Evolutionary conservation across 331 rosid species (phyloP), one percentile per base, ranked within the genome.

Genomic region (Telfairia occidentalis): DNA sequence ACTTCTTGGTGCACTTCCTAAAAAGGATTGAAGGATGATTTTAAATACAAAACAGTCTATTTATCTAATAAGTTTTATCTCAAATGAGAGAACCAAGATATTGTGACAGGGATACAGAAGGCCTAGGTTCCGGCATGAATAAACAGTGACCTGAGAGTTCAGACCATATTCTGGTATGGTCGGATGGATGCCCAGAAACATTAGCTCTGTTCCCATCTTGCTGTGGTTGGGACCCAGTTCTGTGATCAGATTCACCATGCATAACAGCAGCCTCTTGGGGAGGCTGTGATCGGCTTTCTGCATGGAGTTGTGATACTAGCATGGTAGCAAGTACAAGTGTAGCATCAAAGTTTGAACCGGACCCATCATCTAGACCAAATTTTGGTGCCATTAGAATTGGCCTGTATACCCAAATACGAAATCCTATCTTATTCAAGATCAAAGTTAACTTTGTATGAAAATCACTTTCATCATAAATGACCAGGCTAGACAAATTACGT

Each of bases 321-420:
- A 94, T 94, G 79, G 98, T 89, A 61, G 98, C 98, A 83, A 89
- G 88, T 49, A 91, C 96, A 82, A 94, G 95, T 71, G 98, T 85
- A 54, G 91, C 97, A 79, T 91, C 97, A 83, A 91, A 88, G 83
- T 91, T 87, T 77, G 92, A 87, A 83, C 83, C 73, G 71, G 96
- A 84, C 7, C 87, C 90, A 76, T 91, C 96, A 76, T 91, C 98
- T 67, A 86, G 78, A 77, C 97, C 91, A 28, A 91, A 87, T 80
- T 87, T 89, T 16, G 96, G 92, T 58, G 90, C 92, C 98, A 94
- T 76, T 38, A 89, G 89, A 85, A 91, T 83, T 74, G 96, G 97
- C 91, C 98, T 94, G 90, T 73, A 54, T 46, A 66, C 73, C 83
- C 73, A 43, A 30, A 73, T 37, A 76, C 19, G 59, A 49, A 43